These are phyloP conservation scores for Populus euphratica DNA, from an alignment of 345 rosid genomes.

Conservation along the genomic window DNA sequence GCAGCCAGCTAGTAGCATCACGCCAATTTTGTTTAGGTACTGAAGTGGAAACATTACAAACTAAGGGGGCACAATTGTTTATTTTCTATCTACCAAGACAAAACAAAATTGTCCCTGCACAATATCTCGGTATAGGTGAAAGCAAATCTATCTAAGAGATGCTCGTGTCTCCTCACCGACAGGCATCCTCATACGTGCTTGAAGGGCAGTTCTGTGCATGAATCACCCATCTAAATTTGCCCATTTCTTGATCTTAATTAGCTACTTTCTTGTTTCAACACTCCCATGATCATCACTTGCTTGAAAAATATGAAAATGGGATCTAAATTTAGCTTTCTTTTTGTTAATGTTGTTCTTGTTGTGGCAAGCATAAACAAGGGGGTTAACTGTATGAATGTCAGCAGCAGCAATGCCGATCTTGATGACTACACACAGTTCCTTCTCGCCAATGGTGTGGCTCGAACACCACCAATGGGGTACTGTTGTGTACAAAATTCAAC, in stretches of 20 bases:
- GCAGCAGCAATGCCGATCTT: neutral
- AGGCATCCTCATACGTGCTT: neutral
- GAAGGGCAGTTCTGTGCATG: too few relatives aligned
- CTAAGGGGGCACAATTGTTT: too few relatives aligned
- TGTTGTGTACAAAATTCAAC: too few relatives aligned
- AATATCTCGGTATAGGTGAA: neutral
- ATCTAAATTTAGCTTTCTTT: neutral
- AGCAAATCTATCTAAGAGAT: neutral
- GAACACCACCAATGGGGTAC: slow-evolving; percentile 54
- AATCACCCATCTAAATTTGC: too few relatives aligned
- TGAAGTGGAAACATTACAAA: too few relatives aligned
- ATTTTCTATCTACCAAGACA: too few relatives aligned
- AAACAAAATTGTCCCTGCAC: neutral
- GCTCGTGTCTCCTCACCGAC: slow-evolving; percentile 7
- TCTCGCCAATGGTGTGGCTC: slow-evolving; percentile 43
- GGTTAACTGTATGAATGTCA: slow-evolving; percentile 8
- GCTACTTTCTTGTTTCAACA: neutral
- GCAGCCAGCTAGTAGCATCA: too few relatives aligned
- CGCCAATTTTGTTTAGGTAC: too few relatives aligned
- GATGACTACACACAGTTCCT: slow-evolving; percentile 33
- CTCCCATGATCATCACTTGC: neutral
- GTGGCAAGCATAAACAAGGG: slow-evolving; percentile 3
- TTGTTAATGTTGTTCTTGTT: slow-evolving; percentile 4
- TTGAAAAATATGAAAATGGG: neutral
- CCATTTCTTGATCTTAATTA: neutral